phyloP scores from a whole-genome alignment of 148 eudicot genomes.

The Beta vulgaris region DNA sequence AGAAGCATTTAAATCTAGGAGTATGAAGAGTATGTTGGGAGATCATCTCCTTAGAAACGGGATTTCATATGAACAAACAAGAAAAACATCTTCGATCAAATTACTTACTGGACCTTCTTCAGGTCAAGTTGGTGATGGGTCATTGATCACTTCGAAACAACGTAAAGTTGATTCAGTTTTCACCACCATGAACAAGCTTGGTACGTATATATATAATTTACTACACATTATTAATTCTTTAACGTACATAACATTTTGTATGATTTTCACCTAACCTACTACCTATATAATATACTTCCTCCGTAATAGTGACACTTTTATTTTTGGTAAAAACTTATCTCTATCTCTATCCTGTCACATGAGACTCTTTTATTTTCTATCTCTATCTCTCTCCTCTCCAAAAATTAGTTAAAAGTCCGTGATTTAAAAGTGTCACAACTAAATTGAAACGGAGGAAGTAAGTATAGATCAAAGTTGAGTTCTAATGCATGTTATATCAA shows the following conservation, averaged over 20 bases:
- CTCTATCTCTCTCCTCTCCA: neutral
- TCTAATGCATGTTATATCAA: too few species aligned
- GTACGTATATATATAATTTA: neutral
- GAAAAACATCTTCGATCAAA: neutral
- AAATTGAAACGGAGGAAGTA: too few species aligned
- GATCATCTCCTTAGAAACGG: conserved; percentile 24
- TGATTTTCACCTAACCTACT: too few species aligned
- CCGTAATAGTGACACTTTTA: too few species aligned
- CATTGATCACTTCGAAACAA: conserved; percentile 11
- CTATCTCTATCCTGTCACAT: neutral
- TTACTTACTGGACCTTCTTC: conserved; percentile 20
- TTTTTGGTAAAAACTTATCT: neutral
- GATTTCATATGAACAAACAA: conserved; percentile 14
- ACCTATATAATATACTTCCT: too few species aligned
- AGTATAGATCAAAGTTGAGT: too few species aligned
- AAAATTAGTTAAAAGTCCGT: conserved; percentile 6
- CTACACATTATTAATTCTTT: too few species aligned
- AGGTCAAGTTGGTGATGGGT: neutral
- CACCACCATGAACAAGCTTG: conserved; percentile 30
- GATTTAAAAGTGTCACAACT: too few species aligned
- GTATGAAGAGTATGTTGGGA: conserved; percentile 19
- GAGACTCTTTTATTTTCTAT: neutral
- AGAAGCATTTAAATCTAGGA: conserved; percentile 18
- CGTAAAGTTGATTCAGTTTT: conserved; percentile 17
- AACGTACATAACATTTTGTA: too few species aligned